Conservation (phyloP, 495 filamentous ascomycete species). For the Penicillium verhagenii region DNA sequence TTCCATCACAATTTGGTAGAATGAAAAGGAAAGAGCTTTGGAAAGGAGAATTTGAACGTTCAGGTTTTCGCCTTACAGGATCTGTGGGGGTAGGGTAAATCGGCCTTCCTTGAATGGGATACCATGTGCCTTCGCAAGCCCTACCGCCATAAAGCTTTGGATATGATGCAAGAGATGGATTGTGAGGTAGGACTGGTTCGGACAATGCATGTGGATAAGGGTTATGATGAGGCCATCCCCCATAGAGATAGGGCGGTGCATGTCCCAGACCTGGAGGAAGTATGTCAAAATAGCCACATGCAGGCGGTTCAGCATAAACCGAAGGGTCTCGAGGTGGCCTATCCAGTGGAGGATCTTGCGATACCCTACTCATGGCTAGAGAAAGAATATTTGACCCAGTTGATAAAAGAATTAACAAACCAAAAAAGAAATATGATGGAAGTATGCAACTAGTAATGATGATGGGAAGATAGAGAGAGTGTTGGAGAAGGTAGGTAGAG, state of each 20-base stretch:
- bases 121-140: background rate
- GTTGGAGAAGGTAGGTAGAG: background rate
- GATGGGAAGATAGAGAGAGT: background rate
- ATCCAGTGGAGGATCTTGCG: background rate
- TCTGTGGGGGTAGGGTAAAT: background rate
- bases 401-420: background rate
- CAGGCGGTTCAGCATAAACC: no score
- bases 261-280: background rate
- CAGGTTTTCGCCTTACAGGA: no score
- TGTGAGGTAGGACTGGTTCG: background rate
- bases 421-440: background rate
- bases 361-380: background rate
- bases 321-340: no score
- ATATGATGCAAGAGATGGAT: background rate
- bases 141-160: background rate
- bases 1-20: no score
- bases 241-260: background rate
- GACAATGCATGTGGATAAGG: background rate
- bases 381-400: no score
- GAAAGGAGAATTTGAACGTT: no score
- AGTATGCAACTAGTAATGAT: background rate
- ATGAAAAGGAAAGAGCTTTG: no score
- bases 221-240: background rate
- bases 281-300: background rate
- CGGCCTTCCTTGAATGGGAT: background rate